Percentiles rank a stretch among this genome's conserved stretches.
These are phyloP conservation scores for Dactylella cylindrospora DNA, from an alignment of 2,329 filamentous ascomycete genomes.

Conservation along the genomic window DNA sequence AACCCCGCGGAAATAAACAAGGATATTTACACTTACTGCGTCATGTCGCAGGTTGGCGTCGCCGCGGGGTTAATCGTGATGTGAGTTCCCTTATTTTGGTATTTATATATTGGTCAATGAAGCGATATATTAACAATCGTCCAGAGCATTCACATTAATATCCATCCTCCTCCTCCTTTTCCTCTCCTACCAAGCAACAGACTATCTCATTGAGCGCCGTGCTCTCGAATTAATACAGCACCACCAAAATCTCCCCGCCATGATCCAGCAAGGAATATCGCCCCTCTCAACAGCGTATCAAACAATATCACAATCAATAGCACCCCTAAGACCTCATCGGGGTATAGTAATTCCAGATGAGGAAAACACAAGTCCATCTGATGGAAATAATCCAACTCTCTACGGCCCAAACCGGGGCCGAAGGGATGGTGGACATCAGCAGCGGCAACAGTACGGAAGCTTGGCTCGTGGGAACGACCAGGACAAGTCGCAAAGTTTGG, in stretches of 20 bases:
- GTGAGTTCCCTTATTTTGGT: conserved; percentile 13
- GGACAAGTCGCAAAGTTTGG: too few species aligned
- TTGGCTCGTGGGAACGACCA: too few species aligned
- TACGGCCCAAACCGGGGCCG: too few species aligned
- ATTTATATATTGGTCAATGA: background rate
- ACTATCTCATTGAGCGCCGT: conserved; percentile 40
- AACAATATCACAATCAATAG: conserved; percentile 30
- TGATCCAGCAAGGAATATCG: conserved; percentile 37
- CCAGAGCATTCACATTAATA: conserved; percentile 42
- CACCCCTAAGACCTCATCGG: conserved; percentile 7
- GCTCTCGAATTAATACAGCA: conserved; percentile 41
- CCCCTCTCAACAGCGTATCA: conserved; percentile 39
- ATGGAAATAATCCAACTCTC: too few species aligned
- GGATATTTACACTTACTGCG: conserved; percentile 40
- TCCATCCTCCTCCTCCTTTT: conserved; percentile 36
- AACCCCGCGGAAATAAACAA: conserved; percentile 25
- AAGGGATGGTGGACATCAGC: too few species aligned
- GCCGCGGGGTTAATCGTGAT: conserved; percentile 42
- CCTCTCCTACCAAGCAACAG: conserved; percentile 42
- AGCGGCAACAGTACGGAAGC: too few species aligned
- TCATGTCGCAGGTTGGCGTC: conserved; percentile 45
- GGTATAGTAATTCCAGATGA: conserved; percentile 13
- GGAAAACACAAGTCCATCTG: conserved; percentile 22
- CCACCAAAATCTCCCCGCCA: conserved; percentile 37
- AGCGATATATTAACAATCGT: background rate